Conservation (phyloP, 2,329 filamentous ascomycete genomes). For the Clarireedia homoeocarpa region DNA sequence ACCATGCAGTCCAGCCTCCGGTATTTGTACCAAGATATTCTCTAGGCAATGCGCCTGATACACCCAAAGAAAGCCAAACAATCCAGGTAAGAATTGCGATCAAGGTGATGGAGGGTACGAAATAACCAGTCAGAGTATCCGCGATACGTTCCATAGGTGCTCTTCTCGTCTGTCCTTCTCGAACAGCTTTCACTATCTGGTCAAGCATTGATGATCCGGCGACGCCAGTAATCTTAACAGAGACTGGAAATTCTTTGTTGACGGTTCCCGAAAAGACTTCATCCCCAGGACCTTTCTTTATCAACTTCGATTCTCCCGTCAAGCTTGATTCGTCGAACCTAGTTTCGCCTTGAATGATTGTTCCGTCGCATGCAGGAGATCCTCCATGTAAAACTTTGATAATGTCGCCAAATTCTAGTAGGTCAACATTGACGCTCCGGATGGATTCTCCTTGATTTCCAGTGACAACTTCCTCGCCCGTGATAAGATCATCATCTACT, state of each 20-base stretch:
- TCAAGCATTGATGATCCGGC: slow-evolving; percentile 70
- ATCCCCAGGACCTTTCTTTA: slow-evolving; percentile 57
- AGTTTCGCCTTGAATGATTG: slow-evolving; percentile 52
- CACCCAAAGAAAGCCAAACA: slow-evolving; percentile 60
- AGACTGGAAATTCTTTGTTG: slow-evolving; percentile 58
- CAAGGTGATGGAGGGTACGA: slow-evolving; percentile 65
- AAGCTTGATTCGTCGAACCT: slow-evolving; percentile 86
- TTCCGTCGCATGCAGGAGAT: slow-evolving; percentile 79
- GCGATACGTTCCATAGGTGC: slow-evolving; percentile 71
- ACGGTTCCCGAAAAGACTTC: slow-evolving; percentile 65
- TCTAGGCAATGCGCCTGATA: slow-evolving; percentile 46
- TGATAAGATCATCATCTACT: background rate
- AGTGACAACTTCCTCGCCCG: slow-evolving; percentile 1
- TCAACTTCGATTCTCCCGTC: slow-evolving; percentile 66
- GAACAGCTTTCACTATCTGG: slow-evolving; percentile 68
- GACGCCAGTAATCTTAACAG: slow-evolving; percentile 55
- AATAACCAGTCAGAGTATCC: slow-evolving; percentile 65
- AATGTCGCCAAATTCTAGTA: slow-evolving; percentile 62
- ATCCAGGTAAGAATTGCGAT: slow-evolving; percentile 65
- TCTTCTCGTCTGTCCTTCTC: slow-evolving; percentile 68
- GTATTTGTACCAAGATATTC: slow-evolving; percentile 45
- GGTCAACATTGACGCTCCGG: slow-evolving; percentile 37
- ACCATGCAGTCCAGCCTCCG: slow-evolving; percentile 65
- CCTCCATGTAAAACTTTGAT: slow-evolving; percentile 71
- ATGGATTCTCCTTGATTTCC: slow-evolving; percentile 9